phyloP scores from a whole-genome alignment of 495 filamentous ascomycete genomes.

The Penicillium riverlandense region DNA sequence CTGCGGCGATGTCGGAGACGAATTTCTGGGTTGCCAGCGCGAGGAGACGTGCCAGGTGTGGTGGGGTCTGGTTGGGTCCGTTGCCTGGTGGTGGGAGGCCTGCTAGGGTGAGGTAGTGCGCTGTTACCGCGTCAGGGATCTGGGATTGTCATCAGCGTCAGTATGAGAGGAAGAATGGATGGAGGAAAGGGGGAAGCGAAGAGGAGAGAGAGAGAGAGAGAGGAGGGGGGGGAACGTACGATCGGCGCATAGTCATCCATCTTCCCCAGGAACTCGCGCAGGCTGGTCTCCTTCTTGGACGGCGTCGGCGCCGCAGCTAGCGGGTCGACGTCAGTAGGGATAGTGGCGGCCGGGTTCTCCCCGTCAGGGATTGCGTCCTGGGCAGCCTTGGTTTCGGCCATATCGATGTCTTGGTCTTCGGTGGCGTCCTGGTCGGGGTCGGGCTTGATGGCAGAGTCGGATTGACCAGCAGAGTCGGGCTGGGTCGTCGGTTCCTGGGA shows the following conservation, averaged over 20 bases:
- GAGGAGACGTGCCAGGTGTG: conserved; percentile 83
- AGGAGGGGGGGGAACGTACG: conserved; percentile 57
- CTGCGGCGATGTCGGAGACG: conserved; percentile 92
- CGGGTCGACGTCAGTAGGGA: conserved; percentile 16
- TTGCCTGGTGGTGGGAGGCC: conserved; percentile 86
- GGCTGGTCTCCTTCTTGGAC: conserved; percentile 79
- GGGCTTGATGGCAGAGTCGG: conserved; percentile 19
- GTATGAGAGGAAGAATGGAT: neutral
- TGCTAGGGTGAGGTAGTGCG: conserved; percentile 94
- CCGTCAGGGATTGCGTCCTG: conserved; percentile 11
- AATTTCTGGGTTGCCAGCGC: conserved; percentile 97
- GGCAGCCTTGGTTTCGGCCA: conserved; percentile 21
- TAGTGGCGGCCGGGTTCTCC: neutral
- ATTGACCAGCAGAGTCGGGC: conserved; percentile 4
- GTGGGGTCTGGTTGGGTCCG: conserved; percentile 70
- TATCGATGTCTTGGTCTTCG: conserved; percentile 40
- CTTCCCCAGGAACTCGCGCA: conserved; percentile 85
- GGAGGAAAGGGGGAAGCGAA: neutral
- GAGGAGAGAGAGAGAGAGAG: neutral
- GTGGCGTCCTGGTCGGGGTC: conserved; percentile 30
- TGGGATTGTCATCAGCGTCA: conserved; percentile 25
- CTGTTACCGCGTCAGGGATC: conserved; percentile 96
- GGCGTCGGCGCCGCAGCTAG: conserved; percentile 41
- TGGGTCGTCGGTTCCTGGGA: conserved; percentile 5
- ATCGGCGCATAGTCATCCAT: conserved; percentile 99